Conservation (phyloP, 129 eudicot species). For the Pulicaria dysenterica region DNA sequence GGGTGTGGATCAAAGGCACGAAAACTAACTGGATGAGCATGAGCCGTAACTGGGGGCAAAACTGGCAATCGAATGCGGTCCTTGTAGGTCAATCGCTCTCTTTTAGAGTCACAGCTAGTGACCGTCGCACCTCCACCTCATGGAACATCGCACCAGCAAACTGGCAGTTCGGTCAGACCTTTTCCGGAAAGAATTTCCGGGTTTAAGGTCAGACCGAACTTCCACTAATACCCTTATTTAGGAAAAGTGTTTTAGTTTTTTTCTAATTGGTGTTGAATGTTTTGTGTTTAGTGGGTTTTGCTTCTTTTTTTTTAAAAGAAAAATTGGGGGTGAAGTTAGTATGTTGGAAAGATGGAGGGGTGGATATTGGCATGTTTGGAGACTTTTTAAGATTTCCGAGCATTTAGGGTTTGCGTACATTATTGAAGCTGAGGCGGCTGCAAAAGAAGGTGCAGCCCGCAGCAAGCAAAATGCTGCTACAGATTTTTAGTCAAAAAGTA, state of each 20-base stretch:
- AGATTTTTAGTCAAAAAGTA: constrained; percentile 35
- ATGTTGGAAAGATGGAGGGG: constrained; percentile 26
- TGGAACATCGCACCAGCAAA: constrained; percentile 75
- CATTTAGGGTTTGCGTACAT: constrained; percentile 34
- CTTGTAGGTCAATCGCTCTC: constrained; percentile 77
- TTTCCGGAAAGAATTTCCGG: constrained; percentile 79
- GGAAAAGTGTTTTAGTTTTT: constrained; percentile 14
- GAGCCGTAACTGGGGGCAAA: constrained; percentile 95
- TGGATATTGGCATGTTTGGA: constrained; percentile 26
- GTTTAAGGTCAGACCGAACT: constrained; percentile 33
- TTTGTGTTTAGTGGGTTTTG: constrained; percentile 18
- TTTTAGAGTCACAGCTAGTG: constrained; percentile 66
- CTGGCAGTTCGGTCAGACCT: constrained; percentile 93
- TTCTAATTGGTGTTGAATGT: not conserved
- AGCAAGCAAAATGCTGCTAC: constrained; percentile 29
- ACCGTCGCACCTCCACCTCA: constrained; percentile 75
- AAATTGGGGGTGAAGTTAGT: constrained; percentile 32
- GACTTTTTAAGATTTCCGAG: constrained; percentile 38
- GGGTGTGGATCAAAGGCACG: constrained; percentile 61
- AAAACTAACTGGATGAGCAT: constrained; percentile 73
- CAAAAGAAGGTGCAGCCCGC: constrained; percentile 40
- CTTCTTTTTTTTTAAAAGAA: constrained; percentile 19
- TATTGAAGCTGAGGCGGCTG: constrained; percentile 42
- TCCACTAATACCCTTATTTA: not conserved
- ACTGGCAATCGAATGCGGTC: constrained; percentile 76